Evolutionary conservation across 2,329 filamentous ascomycete genomes (phyloP), one percentile per base, ranked within the genome.

Genomic region (Chrysoporthe austroafricana): DNA sequence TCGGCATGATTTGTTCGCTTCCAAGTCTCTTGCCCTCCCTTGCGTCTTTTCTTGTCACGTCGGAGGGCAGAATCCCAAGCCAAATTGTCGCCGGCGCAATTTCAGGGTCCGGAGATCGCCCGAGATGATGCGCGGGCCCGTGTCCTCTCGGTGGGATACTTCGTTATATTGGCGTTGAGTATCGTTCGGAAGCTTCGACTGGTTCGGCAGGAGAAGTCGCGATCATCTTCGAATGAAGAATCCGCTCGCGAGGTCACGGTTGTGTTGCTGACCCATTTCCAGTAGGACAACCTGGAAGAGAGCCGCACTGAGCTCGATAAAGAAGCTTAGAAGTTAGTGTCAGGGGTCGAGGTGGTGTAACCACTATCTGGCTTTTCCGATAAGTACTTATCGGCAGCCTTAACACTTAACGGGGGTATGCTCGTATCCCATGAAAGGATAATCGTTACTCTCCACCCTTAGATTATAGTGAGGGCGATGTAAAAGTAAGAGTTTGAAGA

Each of bases 1-100:
- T 64, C 73, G 79, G 77, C 67, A 74, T 78, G 21, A 18, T 70
- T 46, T 65, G 8, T 63, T 44, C 13, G 11, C 36, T 56, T 56
- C 54, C 8, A 16, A 26, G 13, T 57, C 26, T 32, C 50, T 42
- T 34, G 32, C 21, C n/a, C 16, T 43, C 36, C 44, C 59, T 32
- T 32, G 43, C 43, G 63, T 32, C 14, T 36, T 14, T 32, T 4
- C 39, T 18, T 34, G 4, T 46, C 50, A 34, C 50, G 21, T 54
- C 50, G 4, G 14, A 34, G 50, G 16, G 50, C 11, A 16, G 21
- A 16, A 5, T 34, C 26, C 50, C 50, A 14, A 54, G 50, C 21
- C 50, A 9, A n/a, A 54, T 14, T 21, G 34, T 26, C 14, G 43
- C 54, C 11, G 14, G 43, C 42, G 52, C 52, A 39, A 50, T 26